Percentiles rank a stretch among this genome's conserved stretches.
phyloP scores from a whole-genome alignment of 2,329 filamentous ascomycete genomes.

The Dactylellina sp. region DNA sequence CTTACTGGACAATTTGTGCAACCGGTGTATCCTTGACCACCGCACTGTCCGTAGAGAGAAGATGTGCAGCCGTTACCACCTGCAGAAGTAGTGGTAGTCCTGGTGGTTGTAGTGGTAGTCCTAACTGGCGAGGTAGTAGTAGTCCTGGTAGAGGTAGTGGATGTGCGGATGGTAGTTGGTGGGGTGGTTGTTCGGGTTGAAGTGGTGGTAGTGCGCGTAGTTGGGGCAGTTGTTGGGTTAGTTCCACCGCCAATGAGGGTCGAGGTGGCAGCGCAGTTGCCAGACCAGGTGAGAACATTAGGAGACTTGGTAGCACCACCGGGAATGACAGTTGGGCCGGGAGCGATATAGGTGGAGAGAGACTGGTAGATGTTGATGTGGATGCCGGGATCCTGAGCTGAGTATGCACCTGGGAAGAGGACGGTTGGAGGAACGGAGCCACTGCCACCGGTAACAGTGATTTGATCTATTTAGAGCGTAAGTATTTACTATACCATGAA shows the following conservation, averaged over 20 bases:
- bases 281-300: slow-evolving; percentile 41
- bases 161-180: neutral
- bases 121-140: neutral
- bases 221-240: slow-evolving; percentile 35
- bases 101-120: neutral
- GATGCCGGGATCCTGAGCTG: slow-evolving; percentile 65
- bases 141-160: slow-evolving; percentile 8
- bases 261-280: slow-evolving; percentile 53
- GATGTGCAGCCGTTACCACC: slow-evolving; percentile 10
- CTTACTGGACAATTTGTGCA: slow-evolving; percentile 54
- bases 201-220: slow-evolving; percentile 15
- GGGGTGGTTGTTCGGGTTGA: slow-evolving; percentile 9
- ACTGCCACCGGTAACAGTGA: slow-evolving; percentile 41
- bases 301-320: slow-evolving; percentile 69
- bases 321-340: slow-evolving; percentile 73
- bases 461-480: slow-evolving; percentile 31
- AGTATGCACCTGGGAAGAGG: slow-evolving; percentile 67
- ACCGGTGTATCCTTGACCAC: slow-evolving; percentile 45
- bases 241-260: slow-evolving; percentile 42
- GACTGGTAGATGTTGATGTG: slow-evolving; percentile 67
- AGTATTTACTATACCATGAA: neutral
- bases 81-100: slow-evolving; percentile 9
- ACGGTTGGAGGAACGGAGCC: slow-evolving; percentile 63
- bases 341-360: slow-evolving; percentile 61
- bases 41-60: slow-evolving; percentile 34